Evolutionary conservation across 1,284 basidiomycete species (phyloP).

Genomic region (Ceraceosorus bombacis): DNA sequence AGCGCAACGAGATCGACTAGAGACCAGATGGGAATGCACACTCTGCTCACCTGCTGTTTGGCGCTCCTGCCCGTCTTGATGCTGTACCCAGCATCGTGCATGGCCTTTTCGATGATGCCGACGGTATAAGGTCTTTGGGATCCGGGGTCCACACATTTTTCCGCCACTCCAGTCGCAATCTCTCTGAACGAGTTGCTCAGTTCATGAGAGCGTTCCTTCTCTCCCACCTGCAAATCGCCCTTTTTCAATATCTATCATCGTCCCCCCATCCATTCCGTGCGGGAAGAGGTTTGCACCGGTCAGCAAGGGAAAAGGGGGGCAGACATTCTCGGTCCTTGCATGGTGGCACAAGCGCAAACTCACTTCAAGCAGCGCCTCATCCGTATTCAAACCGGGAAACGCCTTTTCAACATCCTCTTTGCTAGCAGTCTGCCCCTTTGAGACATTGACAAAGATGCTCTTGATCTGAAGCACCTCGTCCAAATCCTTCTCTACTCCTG

Average conservation of each 20-base stretch:
- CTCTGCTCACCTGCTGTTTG: constrained; percentile 53
- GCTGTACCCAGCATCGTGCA: constrained; percentile 87
- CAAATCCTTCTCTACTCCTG: constrained; percentile 83
- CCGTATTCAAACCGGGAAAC: constrained; percentile 69
- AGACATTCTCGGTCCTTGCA: too few relatives aligned
- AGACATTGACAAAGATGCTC: constrained; percentile 91
- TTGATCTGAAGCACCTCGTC: constrained; percentile 96
- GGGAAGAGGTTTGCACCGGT: too few relatives aligned
- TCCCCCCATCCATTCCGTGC: too few relatives aligned
- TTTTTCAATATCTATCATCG: constrained; percentile 73
- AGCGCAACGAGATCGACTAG: neutral
- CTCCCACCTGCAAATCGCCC: constrained; percentile 92
- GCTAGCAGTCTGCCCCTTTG: constrained; percentile 88
- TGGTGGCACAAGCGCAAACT: neutral
- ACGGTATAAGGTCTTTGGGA: constrained; percentile 86
- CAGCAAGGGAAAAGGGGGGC: too few relatives aligned
- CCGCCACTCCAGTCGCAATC: constrained; percentile 85
- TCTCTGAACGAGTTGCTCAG: constrained; percentile 75
- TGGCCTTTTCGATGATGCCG: constrained; percentile 95
- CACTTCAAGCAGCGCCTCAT: constrained; percentile 73
- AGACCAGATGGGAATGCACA: constrained; percentile 1
- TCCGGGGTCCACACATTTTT: constrained; percentile 87
- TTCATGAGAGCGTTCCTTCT: constrained; percentile 90
- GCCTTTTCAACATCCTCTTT: constrained; percentile 81
- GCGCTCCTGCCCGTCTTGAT: constrained; percentile 80